phyloP scores from a whole-genome alignment of 352 stramenopile genomes.

The Hyaloperonospora arabidopsidis region DNA sequence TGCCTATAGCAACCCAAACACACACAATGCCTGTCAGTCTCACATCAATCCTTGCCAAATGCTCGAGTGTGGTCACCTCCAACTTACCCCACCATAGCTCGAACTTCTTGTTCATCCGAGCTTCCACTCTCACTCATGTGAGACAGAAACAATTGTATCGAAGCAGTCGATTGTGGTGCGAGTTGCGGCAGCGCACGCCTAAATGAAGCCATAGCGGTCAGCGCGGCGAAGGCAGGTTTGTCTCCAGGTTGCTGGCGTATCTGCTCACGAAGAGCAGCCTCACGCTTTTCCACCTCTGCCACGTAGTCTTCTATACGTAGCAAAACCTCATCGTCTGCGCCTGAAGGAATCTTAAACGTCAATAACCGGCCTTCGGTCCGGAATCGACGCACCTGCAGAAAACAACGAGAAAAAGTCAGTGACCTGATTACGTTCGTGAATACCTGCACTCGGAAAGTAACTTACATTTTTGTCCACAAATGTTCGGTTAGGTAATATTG shows the following conservation, averaged over 20 bases:
- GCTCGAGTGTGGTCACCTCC: not conserved
- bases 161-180: constrained; percentile 23
- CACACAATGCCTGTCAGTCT: not conserved
- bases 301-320: constrained; percentile 28
- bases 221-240: constrained; percentile 19
- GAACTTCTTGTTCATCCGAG: constrained; percentile 11
- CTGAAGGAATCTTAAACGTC: constrained; percentile 43
- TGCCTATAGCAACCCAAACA: constrained; percentile 14
- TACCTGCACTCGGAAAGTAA: no score
- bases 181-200: constrained; percentile 26
- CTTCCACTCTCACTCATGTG: constrained; percentile 9
- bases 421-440: not conserved
- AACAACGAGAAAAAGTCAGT: not conserved
- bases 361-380: constrained; percentile 33
- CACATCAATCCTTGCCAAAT: no score
- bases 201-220: constrained; percentile 37
- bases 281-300: constrained; percentile 33
- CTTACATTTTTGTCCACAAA: constrained; percentile 60
- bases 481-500: constrained; percentile 46
- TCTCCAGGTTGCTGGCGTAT: constrained; percentile 17
- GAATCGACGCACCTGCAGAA: constrained; percentile 39
- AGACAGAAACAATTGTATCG: constrained; percentile 26
- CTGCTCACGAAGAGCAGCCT: constrained; percentile 25
- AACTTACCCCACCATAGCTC: constrained; percentile 31
- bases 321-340: constrained; percentile 33